phyloP scores from a whole-genome alignment of 352 stramenopile genomes.

The Pythium myriotylum region DNA sequence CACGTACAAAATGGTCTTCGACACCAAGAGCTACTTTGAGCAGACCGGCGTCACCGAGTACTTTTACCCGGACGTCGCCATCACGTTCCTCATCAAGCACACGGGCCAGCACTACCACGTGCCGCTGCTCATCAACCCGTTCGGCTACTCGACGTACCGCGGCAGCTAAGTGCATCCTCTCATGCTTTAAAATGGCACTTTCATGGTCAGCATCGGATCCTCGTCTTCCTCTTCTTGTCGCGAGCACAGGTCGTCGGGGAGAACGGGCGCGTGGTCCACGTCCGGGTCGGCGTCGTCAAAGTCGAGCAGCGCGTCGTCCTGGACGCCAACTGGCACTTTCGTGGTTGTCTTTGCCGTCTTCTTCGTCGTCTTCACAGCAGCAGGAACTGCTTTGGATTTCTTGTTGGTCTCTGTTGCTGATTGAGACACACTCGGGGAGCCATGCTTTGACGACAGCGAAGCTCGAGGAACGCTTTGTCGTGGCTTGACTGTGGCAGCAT shows the following conservation, averaged over 20 bases:
- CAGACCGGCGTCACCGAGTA: constrained; percentile 59
- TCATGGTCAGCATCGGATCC: constrained; percentile 26
- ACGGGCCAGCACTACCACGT: constrained; percentile 87
- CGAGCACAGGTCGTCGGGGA: constrained; percentile 45
- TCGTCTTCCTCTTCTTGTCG: constrained; percentile 25
- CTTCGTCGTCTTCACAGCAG: constrained; percentile 3
- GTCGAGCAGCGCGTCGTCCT: constrained; percentile 35
- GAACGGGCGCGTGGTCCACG: constrained; percentile 48
- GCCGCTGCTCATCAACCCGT: constrained; percentile 88
- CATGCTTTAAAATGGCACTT: constrained; percentile 13
- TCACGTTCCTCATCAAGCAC: constrained; percentile 80
- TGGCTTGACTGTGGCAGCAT: no score
- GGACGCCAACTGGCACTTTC: not conserved
- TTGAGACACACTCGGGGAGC: no score
- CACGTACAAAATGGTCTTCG: constrained; percentile 84
- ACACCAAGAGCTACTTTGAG: constrained; percentile 83
- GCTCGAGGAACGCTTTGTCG: no score
- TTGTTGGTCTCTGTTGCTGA: not conserved
- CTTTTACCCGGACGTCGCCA: constrained; percentile 88
- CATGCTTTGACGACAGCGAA: no score
- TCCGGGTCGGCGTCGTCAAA: constrained; percentile 72
- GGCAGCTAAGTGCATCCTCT: constrained; percentile 79
- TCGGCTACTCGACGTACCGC: constrained; percentile 90
- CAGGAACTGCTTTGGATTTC: not conserved
- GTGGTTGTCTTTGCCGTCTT: constrained; percentile 9